Base-by-base conservation (phyloP, 2,329 filamentous ascomycete species). In the Albifimbria verrucaria region DNA sequence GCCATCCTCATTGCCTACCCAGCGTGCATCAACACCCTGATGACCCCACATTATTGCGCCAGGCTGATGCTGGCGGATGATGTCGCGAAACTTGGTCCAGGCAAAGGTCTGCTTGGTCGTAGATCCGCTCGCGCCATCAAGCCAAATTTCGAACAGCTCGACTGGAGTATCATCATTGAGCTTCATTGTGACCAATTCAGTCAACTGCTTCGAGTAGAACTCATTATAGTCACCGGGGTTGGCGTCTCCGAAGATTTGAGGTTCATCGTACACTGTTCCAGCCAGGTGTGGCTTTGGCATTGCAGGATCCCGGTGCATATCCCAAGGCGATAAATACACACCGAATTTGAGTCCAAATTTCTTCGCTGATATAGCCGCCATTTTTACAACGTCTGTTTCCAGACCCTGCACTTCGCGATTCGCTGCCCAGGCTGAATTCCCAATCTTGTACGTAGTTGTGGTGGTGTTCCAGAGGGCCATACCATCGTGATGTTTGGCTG, bases 401-500 rank as follows among this genome's bases (percentile, higher is more conserved):
- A 68, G 57, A 1, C 63, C 65, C 7, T 54, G 49, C 2, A 59
- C 55, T 22, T 50, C 50, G 21, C 67, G 64, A n/a, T 64, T 54
- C 25, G 56, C 55, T 2, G 67, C 68, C 68, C 68, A 70, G 1
- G 51, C 47, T 15, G 65, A 59, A 50, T 64, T 69, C 10, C 52
- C 66, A 46, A 69, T 61, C 49, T 67, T 67, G 54, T 71, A 71
- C 0, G 65, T 59, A 0, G 68, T 71, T 1, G 67, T 65, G 23
- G 61, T 63, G 2, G 66, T 70, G 26, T 68, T 58, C 68, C 68
- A 71, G 3, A 71, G 55, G 1, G 61, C 61, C 68, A 69, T 71
- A 22, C 68, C 68, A 46, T 71, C 68, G 46, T 71, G 68, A 18
- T 71, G 68, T 47, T 71, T 71, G 2, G 68, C 66, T 5, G 68